Base-by-base conservation (phyloP, 768 basidiomycete species). In the Hortiboletus campestris region DNA sequence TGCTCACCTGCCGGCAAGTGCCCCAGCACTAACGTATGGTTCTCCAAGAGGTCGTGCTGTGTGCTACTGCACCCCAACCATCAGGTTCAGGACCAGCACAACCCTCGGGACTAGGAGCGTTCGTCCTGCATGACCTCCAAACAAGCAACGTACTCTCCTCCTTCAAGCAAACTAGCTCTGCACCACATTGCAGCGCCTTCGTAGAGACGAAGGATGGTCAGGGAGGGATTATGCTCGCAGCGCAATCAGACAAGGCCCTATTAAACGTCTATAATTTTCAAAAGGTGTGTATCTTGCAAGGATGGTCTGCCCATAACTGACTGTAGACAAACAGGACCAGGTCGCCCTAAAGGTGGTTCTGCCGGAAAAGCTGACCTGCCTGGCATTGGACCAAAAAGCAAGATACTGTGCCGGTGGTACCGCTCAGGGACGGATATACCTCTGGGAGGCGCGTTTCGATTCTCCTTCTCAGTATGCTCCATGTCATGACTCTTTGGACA, bases 201-300 rank as follows among this genome's bases (percentile, higher is more conserved):
- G 77, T 92, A 4, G 81, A 84, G 53, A 87, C 91, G 1, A 76
- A 73, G 46, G 76, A 84, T 68, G 86, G 86, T 0, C 81, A 84
- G 59, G 97, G 96, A 22, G 94, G 95, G 1, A 78, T 93, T 55
- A 79, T 97, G 50, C 78, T 97, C 20, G 85, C 91, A 29, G 85
- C 86, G 2, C 94, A 97, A 68, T 83, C 86, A 45, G 92, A 94
- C 55, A 97, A 97, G 71, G 84, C 91, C 0, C 80, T 96, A 41
- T 65, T 97, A 60, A 88, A 96, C 65, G 87, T 94, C 17, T 98
- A 96, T 73, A 86, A 84, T 60, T 98, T 94, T 72, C 94, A 98
- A 80, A 95, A 94, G 78, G 96, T 90, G 58, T 53, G 74, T 66
- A 20, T 54, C 36, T 34, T 38, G 50, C 35, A 9, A 31, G 9